Base-by-base conservation (phyloP, 2,329 filamentous ascomycete species). In the Amauroascus niger region DNA sequence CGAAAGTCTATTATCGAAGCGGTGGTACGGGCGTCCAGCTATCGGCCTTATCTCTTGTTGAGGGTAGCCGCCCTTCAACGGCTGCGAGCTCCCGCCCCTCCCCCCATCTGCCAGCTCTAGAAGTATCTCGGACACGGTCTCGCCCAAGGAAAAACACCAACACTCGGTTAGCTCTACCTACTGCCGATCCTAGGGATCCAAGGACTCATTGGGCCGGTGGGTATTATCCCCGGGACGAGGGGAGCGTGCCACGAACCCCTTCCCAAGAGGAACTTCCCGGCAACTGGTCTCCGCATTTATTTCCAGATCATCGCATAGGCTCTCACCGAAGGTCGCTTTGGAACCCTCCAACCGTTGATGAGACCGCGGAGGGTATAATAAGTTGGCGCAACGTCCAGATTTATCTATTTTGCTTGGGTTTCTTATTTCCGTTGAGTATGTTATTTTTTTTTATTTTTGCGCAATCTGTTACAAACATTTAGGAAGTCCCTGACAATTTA, bases 201-300 rank as follows among this genome's bases (percentile, higher is more conserved):
- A 69, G 72, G 28, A 67, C 62, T 32, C 71, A 74, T 50, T 75
- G 72, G 72, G 69, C 60, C 57, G 26, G 60, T 59, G 9, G 50
- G 2, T 46, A 37, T 30, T 16, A 45, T n/a, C n/a, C n/a, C 6
- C 40, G 20, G 18, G 22, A 9, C 32, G 55, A 49, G 43, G 43
- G 53, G 2, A 50, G 62, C 26, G 45, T 51, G 8, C 56, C 61
- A 20, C 40, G 49, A 40, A 57, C 49, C 24, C 60, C 63, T 3
- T 67, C 71, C 6, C 66, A 64, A n/a, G 60, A 67, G 48, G 63
- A 65, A 74, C 76, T 51, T 79, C 83, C 35, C 77, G 80, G 66
- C 59, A 76, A 86, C 58, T 88, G 84, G 83, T 88, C 84, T 2
- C 86, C 86, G 8, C 86, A 89, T 68, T 71, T 90, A 28, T 77